Evolutionary conservation across 2,329 filamentous ascomycete genomes (phyloP), one percentile per base, ranked within the genome.

Genomic region (Teratosphaeria gauchensis): DNA sequence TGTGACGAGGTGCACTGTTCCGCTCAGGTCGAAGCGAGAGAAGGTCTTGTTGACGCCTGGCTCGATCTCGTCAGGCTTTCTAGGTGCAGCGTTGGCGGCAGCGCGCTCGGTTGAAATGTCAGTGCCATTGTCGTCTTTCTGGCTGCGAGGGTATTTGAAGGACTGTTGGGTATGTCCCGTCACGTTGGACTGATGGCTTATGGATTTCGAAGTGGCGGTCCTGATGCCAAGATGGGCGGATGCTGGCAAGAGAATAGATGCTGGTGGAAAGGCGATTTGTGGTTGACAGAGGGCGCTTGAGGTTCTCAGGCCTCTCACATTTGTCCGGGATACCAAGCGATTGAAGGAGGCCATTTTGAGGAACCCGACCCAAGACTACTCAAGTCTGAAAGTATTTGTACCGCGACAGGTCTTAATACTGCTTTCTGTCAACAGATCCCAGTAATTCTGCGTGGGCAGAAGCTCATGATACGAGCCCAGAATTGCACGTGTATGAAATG

Each of bases 1-100:
- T 24, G 69, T 70, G 42, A 70, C 64, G 7, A 64, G 64, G 33
- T 68, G 62, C 6, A 65, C 67, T 28, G 63, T 63, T 16, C 62
- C 59, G 4, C 58, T 55, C 11, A 68, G 59, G 19, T 64, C 63
- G 63, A 69, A 69, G 21, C 52, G 52, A 5, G 28, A 32, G 52
- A 53, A 53, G 8, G 52, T 53, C 28, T 32, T 30, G 52, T 53
- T 53, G 28, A 53, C 24, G 8, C 52, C 52, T 7, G 28, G 28
- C 52, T 53, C 16, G 21, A 53, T 53, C 7, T 31, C 28, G 14
- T 53, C 52, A 3, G 52, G 52, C 8, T 32, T 32, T n/a, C 21
- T 48, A 16, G 42, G 42, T n/a, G 42, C 42, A 19, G 42, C 42
- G n/a, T 48, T 48, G 16, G 42, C 42, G 7, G 42, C 19, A 16